Conservation (phyloP, 225 moss, liverwort and hornwort genomes). For the Antitrichia curtipendula region DNA sequence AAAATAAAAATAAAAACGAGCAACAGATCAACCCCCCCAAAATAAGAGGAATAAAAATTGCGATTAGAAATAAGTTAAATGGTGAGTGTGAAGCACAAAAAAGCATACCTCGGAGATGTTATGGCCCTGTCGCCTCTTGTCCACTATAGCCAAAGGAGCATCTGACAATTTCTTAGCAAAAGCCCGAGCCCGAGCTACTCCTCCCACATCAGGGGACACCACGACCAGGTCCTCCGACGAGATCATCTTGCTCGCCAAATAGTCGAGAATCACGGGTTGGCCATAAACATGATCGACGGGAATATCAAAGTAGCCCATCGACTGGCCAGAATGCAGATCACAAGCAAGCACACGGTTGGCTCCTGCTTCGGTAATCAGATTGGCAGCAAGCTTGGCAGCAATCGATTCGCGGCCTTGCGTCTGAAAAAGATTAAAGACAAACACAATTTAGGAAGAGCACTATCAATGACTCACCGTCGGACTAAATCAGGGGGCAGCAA, state of each 20-base stretch:
- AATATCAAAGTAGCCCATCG: conserved; percentile 98
- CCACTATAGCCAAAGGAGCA: conserved; percentile 96
- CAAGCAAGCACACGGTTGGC: conserved; percentile 89
- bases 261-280: conserved; percentile 96
- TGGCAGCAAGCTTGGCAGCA: conserved; percentile 92
- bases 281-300: conserved; percentile 98
- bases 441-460: background rate
- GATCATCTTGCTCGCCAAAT: conserved; percentile 98
- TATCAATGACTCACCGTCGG: background rate
- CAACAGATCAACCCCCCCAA: background rate
- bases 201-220: conserved; percentile 95
- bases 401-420: conserved; percentile 95
- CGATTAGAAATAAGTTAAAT: background rate
- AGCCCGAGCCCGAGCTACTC: conserved; percentile 87
- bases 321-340: conserved; percentile 89
- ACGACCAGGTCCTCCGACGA: conserved; percentile 88
- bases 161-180: conserved; percentile 97
- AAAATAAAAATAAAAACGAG: background rate
- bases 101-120: conserved; percentile 67
- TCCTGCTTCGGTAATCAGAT: conserved; percentile 88
- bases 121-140: conserved; percentile 93
- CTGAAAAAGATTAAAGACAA: background rate
- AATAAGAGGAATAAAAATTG: background rate
- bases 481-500: background rate
- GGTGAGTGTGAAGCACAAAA: background rate